Conservation (phyloP, 1,139 yeast species). For the Zygoascus sp. region DNA sequence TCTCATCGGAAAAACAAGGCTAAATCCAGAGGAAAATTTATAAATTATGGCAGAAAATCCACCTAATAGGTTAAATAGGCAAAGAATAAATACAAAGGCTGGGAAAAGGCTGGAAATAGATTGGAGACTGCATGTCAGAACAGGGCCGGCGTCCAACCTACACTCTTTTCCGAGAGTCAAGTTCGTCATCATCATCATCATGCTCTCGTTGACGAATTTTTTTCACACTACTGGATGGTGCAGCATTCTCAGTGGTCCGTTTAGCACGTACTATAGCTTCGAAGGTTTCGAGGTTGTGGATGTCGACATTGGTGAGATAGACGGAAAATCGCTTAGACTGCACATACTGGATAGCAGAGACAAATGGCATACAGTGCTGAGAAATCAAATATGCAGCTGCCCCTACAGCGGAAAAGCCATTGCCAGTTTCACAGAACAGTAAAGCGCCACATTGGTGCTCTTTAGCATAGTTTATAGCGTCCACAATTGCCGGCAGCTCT, state of each 20-base stretch:
- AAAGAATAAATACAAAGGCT: not conserved
- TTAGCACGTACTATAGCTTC: conserved; percentile 23
- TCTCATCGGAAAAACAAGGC: no score
- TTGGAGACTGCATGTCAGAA: no score
- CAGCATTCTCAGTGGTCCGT: not conserved
- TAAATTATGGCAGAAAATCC: not conserved
- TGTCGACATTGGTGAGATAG: conserved; percentile 25
- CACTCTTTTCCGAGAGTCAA: no score
- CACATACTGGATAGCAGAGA: conserved; percentile 30
- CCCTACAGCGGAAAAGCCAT: conserved; percentile 32
- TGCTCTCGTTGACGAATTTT: conserved; percentile 13
- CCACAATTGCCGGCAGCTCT: conserved; percentile 19
- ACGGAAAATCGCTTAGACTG: conserved; percentile 31
- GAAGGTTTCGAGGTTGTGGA: conserved; percentile 27
- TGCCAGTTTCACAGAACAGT: conserved; percentile 35
- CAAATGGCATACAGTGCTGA: conserved; percentile 18
- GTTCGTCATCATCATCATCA: conserved; percentile 12
- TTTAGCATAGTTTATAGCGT: conserved; percentile 16
- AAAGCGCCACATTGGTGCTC: conserved; percentile 21
- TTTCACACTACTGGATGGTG: not conserved
- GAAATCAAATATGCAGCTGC: conserved; percentile 31
- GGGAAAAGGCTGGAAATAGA: no score
- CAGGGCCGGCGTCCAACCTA: no score
- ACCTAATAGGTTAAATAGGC: not conserved
- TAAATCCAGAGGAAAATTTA: no score